Base-by-base conservation (phyloP, 2,329 filamentous ascomycete species). In the Lasiodiplodia theobromae region DNA sequence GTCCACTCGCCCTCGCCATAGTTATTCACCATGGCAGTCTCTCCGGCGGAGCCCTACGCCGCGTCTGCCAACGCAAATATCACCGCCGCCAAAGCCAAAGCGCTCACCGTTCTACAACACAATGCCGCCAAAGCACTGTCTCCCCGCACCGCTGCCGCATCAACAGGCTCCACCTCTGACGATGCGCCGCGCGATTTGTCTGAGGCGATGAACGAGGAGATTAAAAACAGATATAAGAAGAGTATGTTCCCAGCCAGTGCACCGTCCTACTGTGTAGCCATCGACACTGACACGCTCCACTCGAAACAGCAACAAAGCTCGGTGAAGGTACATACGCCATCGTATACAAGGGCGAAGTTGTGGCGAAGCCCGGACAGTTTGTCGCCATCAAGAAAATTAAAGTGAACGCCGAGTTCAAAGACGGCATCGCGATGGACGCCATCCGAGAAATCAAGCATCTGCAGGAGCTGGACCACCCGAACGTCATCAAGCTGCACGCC, bases 291-390 rank as follows among this genome's bases (percentile, higher is more conserved):
- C 67, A 18, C 25, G n/a, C 31, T 47, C 54, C 54, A 23, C 34
- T 40, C 40, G 28, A 10, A 64, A 34, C 72, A 93, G 92, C 93
- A 76, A 94, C 92, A 79, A 96, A 96, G 77, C 88, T 99, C 70
- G 96, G 96, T 79, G 93, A 97, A 81, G 96, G 96, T 83, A 98
- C 96, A 71, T 99, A 99, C 79, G 96, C 96, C 78, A 91, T 96
- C 75, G 96, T 99, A 76, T 97, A 94, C 84, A 89, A 94, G 66
- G 96, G 94, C 65, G 92, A 95, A 80, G 86, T 96, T 56, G 88
- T 90, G 71, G 78, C 82, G 69, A 89, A 96, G 74, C 91, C 93
- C 6, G 86, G 86, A 40, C 87, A 88, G 52, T 87, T 92, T 67
- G 92, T 99, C 71, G 96, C 96, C 74, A 95, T 96, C 84, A 96